phyloP scores from a whole-genome alignment of 208 protist species.

The Crithidia brevicula region DNA sequence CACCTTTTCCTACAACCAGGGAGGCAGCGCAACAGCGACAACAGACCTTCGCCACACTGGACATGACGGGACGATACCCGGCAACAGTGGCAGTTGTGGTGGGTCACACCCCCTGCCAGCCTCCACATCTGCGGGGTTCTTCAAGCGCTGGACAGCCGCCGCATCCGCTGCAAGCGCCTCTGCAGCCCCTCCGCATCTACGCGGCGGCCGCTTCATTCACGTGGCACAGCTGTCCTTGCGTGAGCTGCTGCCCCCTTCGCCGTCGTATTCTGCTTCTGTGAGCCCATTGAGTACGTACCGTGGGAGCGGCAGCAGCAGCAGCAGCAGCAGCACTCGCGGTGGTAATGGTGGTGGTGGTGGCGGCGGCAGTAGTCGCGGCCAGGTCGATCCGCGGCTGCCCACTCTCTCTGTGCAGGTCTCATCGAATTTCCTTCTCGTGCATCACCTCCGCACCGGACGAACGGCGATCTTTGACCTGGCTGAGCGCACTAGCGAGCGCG shows the following conservation, averaged over 20 bases:
- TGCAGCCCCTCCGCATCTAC: conserved; percentile 7
- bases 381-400: too few species aligned
- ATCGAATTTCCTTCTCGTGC: conserved; percentile 59
- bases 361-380: too few species aligned
- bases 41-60: too few species aligned
- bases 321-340: conserved; percentile 5
- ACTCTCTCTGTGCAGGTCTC: conserved; percentile 50
- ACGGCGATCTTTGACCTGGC: conserved; percentile 52
- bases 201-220: conserved; percentile 8
- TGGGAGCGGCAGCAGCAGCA: conserved; percentile 6
- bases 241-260: conserved; percentile 7
- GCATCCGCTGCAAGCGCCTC: conserved; percentile 20
- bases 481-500: neutral
- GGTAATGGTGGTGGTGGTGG: too few species aligned
- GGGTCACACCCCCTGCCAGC: too few species aligned
- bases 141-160: conserved; percentile 31
- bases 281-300: neutral
- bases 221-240: conserved; percentile 22
- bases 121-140: conserved; percentile 15
- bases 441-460: conserved; percentile 20
- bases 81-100: too few species aligned
- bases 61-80: too few species aligned
- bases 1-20: neutral
- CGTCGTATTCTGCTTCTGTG: neutral
- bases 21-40: too few species aligned